Conservation (phyloP, 2,329 filamentous ascomycete species). For the Ilyonectria destructans region DNA sequence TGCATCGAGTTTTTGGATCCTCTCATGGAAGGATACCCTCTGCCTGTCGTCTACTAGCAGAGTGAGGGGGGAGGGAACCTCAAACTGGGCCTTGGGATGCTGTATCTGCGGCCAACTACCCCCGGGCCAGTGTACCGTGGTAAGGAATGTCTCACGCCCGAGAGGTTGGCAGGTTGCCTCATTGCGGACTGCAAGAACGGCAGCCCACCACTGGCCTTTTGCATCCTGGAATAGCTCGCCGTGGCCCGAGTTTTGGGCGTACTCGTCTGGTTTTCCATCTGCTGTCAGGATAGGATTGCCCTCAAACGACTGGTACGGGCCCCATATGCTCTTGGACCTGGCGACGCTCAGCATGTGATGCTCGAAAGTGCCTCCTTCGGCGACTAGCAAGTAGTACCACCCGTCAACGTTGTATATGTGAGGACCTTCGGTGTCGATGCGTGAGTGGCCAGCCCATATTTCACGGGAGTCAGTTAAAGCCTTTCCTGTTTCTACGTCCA, state of each 20-base stretch:
- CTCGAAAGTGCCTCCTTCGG: conserved; percentile 60
- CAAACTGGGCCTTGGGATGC: no score
- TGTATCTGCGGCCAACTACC: no score
- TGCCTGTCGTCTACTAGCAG: no score
- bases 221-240: conserved; percentile 46
- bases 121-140: no score
- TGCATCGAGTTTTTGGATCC: no score
- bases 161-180: no score
- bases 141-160: no score
- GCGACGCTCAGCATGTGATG: conserved; percentile 47
- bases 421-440: conserved; percentile 47
- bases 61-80: no score
- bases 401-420: conserved; percentile 62
- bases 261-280: conserved; percentile 33
- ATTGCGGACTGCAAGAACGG: conserved; percentile 30
- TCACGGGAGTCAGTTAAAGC: conserved; percentile 37
- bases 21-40: no score
- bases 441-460: conserved; percentile 39
- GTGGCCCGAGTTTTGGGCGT: conserved; percentile 46
- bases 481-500: conserved; percentile 42
- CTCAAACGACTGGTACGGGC: conserved; percentile 50
- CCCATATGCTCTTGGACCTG: conserved; percentile 45
- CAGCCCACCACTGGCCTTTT: conserved; percentile 41
- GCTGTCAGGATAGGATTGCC: conserved; percentile 55
- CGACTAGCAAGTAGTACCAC: conserved; percentile 62